Conservation (phyloP, 192 early-diverging fungal genomes). For the Pilobolus umbonatus region DNA sequence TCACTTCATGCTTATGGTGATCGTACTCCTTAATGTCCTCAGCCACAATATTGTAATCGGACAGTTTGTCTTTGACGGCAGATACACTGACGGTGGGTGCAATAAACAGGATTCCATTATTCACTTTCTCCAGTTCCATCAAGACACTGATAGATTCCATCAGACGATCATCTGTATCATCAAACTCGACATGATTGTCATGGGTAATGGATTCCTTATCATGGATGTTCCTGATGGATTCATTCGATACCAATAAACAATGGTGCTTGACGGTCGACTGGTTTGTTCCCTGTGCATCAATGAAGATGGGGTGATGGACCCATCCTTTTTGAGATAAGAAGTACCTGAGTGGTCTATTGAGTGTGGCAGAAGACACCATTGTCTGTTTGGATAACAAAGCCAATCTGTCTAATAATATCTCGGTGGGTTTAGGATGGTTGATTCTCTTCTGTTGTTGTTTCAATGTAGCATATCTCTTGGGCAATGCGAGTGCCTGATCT, state of each 20-base stretch:
- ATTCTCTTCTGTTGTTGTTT: conserved; percentile 33
- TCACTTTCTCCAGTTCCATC: conserved; percentile 39
- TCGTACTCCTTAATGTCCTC: conserved; percentile 35
- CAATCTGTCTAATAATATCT: conserved; percentile 21
- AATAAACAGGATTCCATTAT: conserved; percentile 45
- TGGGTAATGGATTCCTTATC: neutral
- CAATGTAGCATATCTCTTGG: conserved; percentile 42
- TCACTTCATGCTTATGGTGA: neutral
- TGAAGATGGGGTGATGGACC: conserved; percentile 50
- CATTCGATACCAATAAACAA: conserved; percentile 42
- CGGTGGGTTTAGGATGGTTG: conserved; percentile 43
- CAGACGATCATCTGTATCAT: conserved; percentile 47
- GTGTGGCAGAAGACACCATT: conserved; percentile 62
- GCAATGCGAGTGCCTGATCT: conserved; percentile 49
- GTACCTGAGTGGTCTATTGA: conserved; percentile 59
- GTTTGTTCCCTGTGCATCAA: conserved; percentile 50
- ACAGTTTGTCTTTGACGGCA: conserved; percentile 28
- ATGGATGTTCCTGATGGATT: conserved; percentile 41
- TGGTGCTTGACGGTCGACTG: conserved; percentile 43
- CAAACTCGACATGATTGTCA: neutral
- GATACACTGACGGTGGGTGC: conserved; percentile 32
- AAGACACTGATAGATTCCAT: conserved; percentile 41
- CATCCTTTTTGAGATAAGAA: conserved; percentile 45
- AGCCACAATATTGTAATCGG: conserved; percentile 26
- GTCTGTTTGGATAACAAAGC: conserved; percentile 36